Base-by-base conservation (phyloP, 2,329 filamentous ascomycete genomes). In the Fusarium penzigii region DNA sequence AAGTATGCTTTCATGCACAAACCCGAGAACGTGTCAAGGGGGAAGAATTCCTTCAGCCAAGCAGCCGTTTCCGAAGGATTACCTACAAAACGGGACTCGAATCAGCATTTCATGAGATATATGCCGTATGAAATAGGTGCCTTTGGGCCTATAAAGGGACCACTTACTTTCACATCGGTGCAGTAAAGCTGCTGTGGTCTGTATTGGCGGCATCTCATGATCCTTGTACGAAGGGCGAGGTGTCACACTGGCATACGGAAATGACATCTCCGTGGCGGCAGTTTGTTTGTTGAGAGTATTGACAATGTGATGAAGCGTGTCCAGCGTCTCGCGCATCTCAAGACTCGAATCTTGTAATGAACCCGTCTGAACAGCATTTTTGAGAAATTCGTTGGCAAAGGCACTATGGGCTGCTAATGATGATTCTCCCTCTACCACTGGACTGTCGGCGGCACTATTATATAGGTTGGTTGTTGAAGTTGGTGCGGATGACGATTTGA, bases 301-400 rank as follows among this genome's bases (percentile, higher is more conserved):
- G 36, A 65, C 62, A 11, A 65, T 65, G 14, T 67, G 61, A 34
- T 67, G 65, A 2, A 73, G 67, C 1, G 70, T 67, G 40, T 70
- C 67, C 7, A 73, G 49, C 1, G 70, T 69, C 50, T 72, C 69
- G 5, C 65, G 63, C 58, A 73, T 57, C 53, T 72, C 68, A 1
- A 70, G 61, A 8, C 65, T 61, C 0, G 65, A 59, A 6, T 60
- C 64, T 20, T 63, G 61, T 1, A 67, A 46, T 10, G 66, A 58
- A n/a, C 55, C 63, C 20, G 65, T 62, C 11, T 60, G 63, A 14
- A 72, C 70, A 5, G 68, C 70, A 48, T 75, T 70, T 17, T 72
- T 67, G 3, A 76, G 61, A 41, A 79, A 75, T 44, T 78, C 72
- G 17, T 72, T 76, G 34, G 76, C 76, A 55, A 79, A 78, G 12